Conservation (phyloP, 768 basidiomycete genomes). For the button mushroom (Agaricus bisporus) region DNA sequence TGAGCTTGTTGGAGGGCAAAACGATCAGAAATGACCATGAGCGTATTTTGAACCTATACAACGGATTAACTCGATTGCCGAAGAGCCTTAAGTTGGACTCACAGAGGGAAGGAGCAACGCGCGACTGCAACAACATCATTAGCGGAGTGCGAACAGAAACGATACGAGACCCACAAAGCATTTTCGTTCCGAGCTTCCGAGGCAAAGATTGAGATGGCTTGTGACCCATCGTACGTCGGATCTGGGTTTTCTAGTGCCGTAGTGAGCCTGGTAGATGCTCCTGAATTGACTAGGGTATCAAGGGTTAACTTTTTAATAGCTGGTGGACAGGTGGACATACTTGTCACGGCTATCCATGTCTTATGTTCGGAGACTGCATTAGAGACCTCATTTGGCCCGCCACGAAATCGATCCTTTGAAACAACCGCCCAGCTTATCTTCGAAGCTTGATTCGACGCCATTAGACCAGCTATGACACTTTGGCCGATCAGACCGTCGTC, state of each 20-base stretch:
- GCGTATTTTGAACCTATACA: constrained; percentile 26
- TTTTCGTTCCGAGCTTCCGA: constrained; percentile 14
- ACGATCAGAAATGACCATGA: constrained; percentile 27
- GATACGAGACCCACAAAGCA: constrained; percentile 36
- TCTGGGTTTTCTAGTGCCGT: constrained; percentile 33
- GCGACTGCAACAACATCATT: constrained; percentile 19
- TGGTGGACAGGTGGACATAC: constrained; percentile 26
- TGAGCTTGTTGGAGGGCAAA: constrained; percentile 27
- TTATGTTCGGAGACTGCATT: constrained; percentile 40
- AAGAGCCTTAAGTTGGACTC: constrained; percentile 7
- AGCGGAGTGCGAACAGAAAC: background rate
- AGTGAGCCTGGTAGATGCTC: constrained; percentile 30
- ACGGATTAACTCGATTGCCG: background rate
- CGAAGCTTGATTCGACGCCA: constrained; percentile 19
- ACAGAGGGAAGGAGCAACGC: constrained; percentile 27
- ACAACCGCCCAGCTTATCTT: constrained; percentile 42
- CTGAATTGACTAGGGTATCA: constrained; percentile 30
- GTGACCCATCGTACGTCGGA: constrained; percentile 38
- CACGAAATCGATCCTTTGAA: constrained; percentile 36
- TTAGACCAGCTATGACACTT: constrained; percentile 29
- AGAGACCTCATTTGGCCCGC: constrained; percentile 37
- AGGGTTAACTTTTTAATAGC: background rate
- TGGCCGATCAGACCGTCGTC: constrained; percentile 50
- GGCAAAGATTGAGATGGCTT: constrained; percentile 45
- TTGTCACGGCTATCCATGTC: constrained; percentile 49